A percentile compares a stretch with the other conserved stretches of the same genome.
These are phyloP conservation scores for Pulveroboletus sp. DNA, from an alignment of 768 basidiomycete genomes.

Conservation along the genomic window DNA sequence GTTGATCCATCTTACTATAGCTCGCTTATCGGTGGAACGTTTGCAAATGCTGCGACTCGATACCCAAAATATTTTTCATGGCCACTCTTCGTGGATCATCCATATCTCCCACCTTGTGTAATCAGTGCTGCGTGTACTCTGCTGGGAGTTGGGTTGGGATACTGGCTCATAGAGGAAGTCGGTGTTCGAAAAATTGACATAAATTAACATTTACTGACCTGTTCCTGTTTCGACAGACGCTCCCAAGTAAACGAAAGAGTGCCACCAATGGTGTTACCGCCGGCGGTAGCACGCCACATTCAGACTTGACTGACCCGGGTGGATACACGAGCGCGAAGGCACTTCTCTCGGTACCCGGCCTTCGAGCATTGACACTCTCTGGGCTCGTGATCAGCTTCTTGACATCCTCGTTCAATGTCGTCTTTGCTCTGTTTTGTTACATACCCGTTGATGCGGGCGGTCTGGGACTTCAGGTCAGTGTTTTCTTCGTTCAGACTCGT, in stretches of 20 bases:
- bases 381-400: conserved; percentile 48
- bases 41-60: conserved; percentile 8
- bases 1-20: not conserved
- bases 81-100: conserved; percentile 6
- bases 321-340: conserved; percentile 26
- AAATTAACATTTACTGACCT: not conserved
- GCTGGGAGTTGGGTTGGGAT: not conserved
- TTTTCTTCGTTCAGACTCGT: no score
- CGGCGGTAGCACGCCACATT: not conserved
- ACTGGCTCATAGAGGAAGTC: conserved; percentile 8
- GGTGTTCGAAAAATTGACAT: not conserved
- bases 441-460: conserved; percentile 52
- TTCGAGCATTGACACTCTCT: conserved; percentile 47
- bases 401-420: conserved; percentile 53
- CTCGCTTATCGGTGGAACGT: conserved; percentile 6
- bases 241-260: not conserved
- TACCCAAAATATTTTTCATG: conserved; percentile 8
- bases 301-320: not conserved
- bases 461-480: conserved; percentile 46
- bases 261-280: not conserved
- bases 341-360: conserved; percentile 45
- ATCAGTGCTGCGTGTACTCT: conserved; percentile 1
- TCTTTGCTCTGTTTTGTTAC: conserved; percentile 60
- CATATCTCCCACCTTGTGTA: conserved; percentile 6
- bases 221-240: not conserved